These are phyloP conservation scores for Fusarium mexicanum DNA, from an alignment of 2,329 filamentous ascomycete genomes.

Conservation along the genomic window DNA sequence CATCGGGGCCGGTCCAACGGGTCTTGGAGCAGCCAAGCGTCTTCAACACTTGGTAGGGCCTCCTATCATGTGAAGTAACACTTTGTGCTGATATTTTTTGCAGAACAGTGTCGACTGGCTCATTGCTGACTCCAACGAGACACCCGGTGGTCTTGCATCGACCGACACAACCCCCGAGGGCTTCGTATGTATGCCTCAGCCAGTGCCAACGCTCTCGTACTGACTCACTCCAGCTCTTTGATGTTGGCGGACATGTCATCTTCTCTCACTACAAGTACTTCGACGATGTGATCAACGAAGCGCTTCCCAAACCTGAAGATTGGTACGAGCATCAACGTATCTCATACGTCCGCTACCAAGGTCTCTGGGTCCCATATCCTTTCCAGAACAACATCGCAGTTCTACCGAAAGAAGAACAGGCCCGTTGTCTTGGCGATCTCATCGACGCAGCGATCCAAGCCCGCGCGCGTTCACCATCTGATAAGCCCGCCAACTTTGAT, in stretches of 20 bases:
- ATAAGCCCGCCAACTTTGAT: slow-evolving; percentile 94
- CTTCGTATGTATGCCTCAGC: slow-evolving; percentile 73
- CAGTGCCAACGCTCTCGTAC: slow-evolving; percentile 45
- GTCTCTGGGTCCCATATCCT: slow-evolving; percentile 96
- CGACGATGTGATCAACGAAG: slow-evolving; percentile 97
- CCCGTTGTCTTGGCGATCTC: slow-evolving; percentile 90
- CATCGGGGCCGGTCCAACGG: slow-evolving; percentile 96
- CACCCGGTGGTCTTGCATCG: slow-evolving; percentile 92
- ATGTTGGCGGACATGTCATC: slow-evolving; percentile 97
- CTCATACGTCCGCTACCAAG: slow-evolving; percentile 98
- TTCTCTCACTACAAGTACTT: slow-evolving; percentile 99
- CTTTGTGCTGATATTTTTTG: slow-evolving; percentile 32
- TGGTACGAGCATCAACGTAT: slow-evolving; percentile 99
- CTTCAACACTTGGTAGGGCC: slow-evolving; percentile 87
- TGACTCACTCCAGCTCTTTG: slow-evolving; percentile 77
- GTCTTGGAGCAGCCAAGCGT: slow-evolving; percentile 96
- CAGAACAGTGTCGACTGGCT: slow-evolving; percentile 94
- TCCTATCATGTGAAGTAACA: slow-evolving; percentile 27
- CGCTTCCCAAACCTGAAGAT: slow-evolving; percentile 89
- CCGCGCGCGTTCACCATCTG: slow-evolving; percentile 76
- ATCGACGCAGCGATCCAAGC: slow-evolving; percentile 92
- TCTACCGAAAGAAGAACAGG: slow-evolving; percentile 96
- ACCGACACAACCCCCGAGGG: slow-evolving; percentile 95
- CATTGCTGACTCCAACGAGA: slow-evolving; percentile 92
- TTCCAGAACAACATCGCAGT: slow-evolving; percentile 99